Evolutionary conservation across 176 grass and related monocot species (phyloP), one percentile per base, ranked within the genome.

Genomic region (Eleusine indica): DNA sequence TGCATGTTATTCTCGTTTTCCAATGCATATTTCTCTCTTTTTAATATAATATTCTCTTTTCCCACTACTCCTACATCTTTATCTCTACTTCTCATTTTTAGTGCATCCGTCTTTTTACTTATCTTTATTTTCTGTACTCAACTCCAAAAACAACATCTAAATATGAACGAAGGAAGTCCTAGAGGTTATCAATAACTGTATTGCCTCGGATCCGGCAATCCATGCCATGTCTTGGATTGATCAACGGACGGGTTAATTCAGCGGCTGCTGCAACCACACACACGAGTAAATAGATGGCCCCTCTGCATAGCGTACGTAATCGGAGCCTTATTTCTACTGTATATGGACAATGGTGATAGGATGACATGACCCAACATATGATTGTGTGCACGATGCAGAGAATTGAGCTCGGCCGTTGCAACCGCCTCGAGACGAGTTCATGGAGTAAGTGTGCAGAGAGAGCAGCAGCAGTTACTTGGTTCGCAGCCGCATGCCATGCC

Each of bases 391-490:
- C 22, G 86, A 79, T 73, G 81, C 69, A 74, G 48, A 58, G 9
- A 17, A 22, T 22, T 9, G 57, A 22, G 40, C 11, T 14, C 9
- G 60, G 60, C 44, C 32, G 51, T 66, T 28, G 58, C 71, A 63
- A 64, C 28, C 15, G 30, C 30, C 40, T 44, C 71, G 58, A 15
- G 71, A 81, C 18, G 19, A 4, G 51, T 21, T 84, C 87, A 88
- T 74, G 81, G 25, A 60, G 69, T 15, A 74, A 53, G 82, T 80
- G 82, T 80, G 68, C 54, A 13, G 28, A 17, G 67, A 60, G 69
- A 62, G 76, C 77, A 38, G 54, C 12, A 60, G 58, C 16, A 86
- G 76, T 86, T 80, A 86, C 78, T 80, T 80, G 65, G 78, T 68
- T 52, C 3, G 65, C 65, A 80, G 64, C 15, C 22, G 40, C 42